A percentile compares a stretch with the other conserved stretches of the same genome.
These are phyloP conservation scores for Thamnidium elegans DNA, from an alignment of 192 early-diverging fungal species.

Conservation along the genomic window DNA sequence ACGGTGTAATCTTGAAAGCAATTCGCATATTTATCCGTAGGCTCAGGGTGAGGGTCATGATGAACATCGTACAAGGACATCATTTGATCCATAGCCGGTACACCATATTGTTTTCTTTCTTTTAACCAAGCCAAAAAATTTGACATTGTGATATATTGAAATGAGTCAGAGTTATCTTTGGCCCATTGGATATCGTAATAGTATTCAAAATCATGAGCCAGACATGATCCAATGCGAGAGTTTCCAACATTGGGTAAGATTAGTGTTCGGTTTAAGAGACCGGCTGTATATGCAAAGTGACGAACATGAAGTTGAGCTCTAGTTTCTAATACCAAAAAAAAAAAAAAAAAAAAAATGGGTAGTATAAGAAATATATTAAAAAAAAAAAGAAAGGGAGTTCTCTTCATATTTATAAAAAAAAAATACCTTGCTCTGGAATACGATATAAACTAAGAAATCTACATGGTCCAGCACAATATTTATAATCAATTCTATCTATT, in stretches of 20 bases:
- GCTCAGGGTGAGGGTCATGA: not conserved
- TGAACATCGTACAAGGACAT: not conserved
- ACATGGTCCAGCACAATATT: slow-evolving; percentile 37
- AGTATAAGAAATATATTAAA: no score
- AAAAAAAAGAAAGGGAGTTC: no score
- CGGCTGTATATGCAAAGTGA: slow-evolving; percentile 28
- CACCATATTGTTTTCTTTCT: slow-evolving; percentile 19
- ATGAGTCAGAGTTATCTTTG: slow-evolving; percentile 15
- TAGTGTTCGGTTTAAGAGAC: slow-evolving; percentile 31
- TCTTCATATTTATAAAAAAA: slow-evolving; percentile 4
- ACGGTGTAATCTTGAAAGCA: not conserved
- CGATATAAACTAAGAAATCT: slow-evolving; percentile 26
- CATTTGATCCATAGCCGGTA: not conserved
- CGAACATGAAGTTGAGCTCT: slow-evolving; percentile 37
- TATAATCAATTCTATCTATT: slow-evolving; percentile 25
- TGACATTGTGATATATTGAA: slow-evolving; percentile 30
- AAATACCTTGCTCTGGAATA: slow-evolving; percentile 40
- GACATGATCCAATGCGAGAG: slow-evolving; percentile 32
- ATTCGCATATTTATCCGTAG: not conserved
- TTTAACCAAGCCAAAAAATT: slow-evolving; percentile 27
- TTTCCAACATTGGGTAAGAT: slow-evolving; percentile 36
- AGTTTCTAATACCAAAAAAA: slow-evolving; percentile 34
- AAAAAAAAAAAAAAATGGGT: no score
- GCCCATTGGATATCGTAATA: slow-evolving; percentile 35
- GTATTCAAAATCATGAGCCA: slow-evolving; percentile 27